phyloP scores from a whole-genome alignment of 192 early-diverging fungal species.

The Linnemannia elongata region DNA sequence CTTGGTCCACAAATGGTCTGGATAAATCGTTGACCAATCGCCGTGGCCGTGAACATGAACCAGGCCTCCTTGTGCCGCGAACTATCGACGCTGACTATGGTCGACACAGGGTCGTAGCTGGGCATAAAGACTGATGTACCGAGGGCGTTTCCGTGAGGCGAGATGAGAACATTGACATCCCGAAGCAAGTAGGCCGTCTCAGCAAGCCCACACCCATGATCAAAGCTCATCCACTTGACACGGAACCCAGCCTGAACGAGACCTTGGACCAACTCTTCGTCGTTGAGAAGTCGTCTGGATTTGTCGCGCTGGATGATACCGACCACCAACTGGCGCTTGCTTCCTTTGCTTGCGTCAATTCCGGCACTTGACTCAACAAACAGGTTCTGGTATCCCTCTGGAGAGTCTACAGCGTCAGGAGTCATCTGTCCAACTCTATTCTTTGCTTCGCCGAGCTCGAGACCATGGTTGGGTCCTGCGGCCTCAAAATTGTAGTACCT shows the following conservation, averaged over 20 bases:
- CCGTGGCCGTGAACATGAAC: slow-evolving; percentile 38
- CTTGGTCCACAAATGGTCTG: slow-evolving; percentile 16
- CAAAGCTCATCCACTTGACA: slow-evolving; percentile 52
- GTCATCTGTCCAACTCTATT: not conserved
- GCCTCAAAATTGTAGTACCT: slow-evolving; percentile 29
- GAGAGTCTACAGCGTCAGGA: not conserved
- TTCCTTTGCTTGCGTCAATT: not conserved
- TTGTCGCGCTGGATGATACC: slow-evolving; percentile 42
- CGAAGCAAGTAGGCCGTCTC: slow-evolving; percentile 46
- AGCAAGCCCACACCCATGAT: slow-evolving; percentile 45
- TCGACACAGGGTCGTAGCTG: slow-evolving; percentile 19
- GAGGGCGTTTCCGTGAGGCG: slow-evolving; percentile 50
- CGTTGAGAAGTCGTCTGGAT: slow-evolving; percentile 37
- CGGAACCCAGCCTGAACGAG: slow-evolving; percentile 34
- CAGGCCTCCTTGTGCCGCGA: slow-evolving; percentile 21
- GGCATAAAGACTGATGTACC: slow-evolving; percentile 49
- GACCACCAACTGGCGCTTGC: slow-evolving; percentile 27
- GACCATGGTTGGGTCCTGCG: not conserved
- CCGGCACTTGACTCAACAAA: not conserved
- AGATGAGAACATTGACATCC: slow-evolving; percentile 41
- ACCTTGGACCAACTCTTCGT: slow-evolving; percentile 25
- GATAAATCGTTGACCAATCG: slow-evolving; percentile 30
- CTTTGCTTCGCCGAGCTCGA: not conserved
- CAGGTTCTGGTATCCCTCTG: too few species aligned
- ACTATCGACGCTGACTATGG: slow-evolving; percentile 33